phyloP scores from a whole-genome alignment of 2,329 filamentous ascomycete genomes.

The Pseudocercospora fijiensis region DNA sequence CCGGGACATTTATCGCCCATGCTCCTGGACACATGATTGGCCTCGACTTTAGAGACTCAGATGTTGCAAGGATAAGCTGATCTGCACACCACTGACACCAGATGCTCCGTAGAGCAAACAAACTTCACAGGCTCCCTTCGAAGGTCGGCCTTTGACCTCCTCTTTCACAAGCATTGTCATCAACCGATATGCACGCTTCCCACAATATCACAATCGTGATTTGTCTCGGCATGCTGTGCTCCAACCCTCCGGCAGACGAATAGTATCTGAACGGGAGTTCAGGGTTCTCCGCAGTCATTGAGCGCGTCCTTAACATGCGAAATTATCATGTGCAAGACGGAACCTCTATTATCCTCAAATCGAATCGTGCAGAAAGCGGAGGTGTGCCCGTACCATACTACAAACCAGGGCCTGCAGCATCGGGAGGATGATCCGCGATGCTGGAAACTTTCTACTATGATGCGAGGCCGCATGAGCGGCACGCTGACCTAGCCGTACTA shows the following conservation, averaged over 20 bases:
- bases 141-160: neutral
- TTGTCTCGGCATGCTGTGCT: neutral
- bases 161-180: neutral
- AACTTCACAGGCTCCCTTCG: constrained; percentile 1
- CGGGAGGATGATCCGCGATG: neutral
- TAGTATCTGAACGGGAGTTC: neutral
- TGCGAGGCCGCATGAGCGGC: neutral
- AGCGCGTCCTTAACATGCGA: neutral
- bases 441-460: neutral
- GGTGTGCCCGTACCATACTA: neutral
- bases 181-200: neutral
- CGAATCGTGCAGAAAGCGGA: neutral
- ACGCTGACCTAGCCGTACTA: neutral
- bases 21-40: constrained; percentile 61
- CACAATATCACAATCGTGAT: neutral
- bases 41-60: neutral
- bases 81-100: neutral
- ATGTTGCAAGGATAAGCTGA: neutral
- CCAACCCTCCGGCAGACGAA: no score
- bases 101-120: constrained; percentile 1
- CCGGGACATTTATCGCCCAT: constrained; percentile 61
- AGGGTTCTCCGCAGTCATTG: neutral
- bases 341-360: neutral
- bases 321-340: neutral
- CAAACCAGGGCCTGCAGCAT: neutral